Evolutionary conservation across 192 early-diverging fungal species (phyloP).

Genomic region (Entomortierella parvispora): DNA sequence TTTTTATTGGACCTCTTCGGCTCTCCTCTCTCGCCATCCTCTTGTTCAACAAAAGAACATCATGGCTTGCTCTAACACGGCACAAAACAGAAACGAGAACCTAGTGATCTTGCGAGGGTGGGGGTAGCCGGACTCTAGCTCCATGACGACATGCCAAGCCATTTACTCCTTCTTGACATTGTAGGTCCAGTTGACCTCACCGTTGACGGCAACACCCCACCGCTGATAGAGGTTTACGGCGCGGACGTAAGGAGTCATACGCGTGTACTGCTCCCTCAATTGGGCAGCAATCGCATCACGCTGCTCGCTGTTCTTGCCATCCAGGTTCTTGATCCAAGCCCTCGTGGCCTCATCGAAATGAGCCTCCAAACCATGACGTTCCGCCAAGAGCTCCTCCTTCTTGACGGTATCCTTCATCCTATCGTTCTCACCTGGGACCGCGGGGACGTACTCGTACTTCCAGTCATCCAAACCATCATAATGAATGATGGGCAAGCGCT

Average conservation of each 20-base stretch:
- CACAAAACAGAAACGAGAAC: no score
- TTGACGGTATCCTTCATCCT: constrained; percentile 52
- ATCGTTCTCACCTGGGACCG: constrained; percentile 37
- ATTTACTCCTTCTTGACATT: not conserved
- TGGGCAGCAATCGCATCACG: constrained; percentile 42
- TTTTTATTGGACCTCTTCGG: no score
- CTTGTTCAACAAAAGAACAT: no score
- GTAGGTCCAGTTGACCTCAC: constrained; percentile 10
- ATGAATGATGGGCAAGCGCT: constrained; percentile 68
- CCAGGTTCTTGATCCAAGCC: constrained; percentile 52
- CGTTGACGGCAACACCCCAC: constrained; percentile 17
- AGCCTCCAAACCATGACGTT: constrained; percentile 30
- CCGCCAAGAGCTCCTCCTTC: constrained; percentile 20
- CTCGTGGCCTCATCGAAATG: constrained; percentile 54
- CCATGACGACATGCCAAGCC: no score
- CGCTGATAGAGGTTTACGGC: constrained; percentile 37
- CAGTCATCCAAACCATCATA: constrained; percentile 70
- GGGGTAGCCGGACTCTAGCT: no score
- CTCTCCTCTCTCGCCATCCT: no score
- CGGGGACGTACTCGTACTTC: constrained; percentile 62
- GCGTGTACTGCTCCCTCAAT: constrained; percentile 49
- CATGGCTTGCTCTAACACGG: no score
- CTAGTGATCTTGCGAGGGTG: no score
- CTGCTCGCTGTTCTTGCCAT: constrained; percentile 28
- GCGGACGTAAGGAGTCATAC: constrained; percentile 53